Evolutionary conservation across 495 filamentous ascomycete genomes (phyloP).

Genomic region (Poronia punctata): DNA sequence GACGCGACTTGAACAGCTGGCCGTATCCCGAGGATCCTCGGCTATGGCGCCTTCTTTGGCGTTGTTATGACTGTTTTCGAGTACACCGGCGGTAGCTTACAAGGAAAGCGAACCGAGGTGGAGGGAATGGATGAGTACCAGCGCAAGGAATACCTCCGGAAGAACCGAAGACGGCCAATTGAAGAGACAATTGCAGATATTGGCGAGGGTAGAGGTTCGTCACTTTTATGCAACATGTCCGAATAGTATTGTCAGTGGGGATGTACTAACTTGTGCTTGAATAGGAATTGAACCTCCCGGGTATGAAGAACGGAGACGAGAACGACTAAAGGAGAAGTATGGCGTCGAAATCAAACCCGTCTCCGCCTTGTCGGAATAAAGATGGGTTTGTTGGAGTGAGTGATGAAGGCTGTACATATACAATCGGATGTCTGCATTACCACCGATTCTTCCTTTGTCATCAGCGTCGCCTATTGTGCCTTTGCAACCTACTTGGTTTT

Average conservation of each 20-base stretch:
- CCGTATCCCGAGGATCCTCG: slow-evolving; percentile 71
- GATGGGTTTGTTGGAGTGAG: slow-evolving; percentile 1
- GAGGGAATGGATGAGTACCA: slow-evolving; percentile 68
- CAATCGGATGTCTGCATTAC: slow-evolving; percentile 24
- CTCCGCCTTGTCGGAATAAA: slow-evolving; percentile 22
- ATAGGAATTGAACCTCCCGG: slow-evolving; percentile 76
- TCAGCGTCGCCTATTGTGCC: slow-evolving; percentile 1
- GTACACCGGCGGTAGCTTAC: slow-evolving; percentile 67
- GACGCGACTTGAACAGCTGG: slow-evolving; percentile 45
- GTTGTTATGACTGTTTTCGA: slow-evolving; percentile 61
- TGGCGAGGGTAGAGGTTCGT: slow-evolving; percentile 84
- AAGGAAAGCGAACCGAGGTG: slow-evolving; percentile 43
- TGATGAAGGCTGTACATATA: slow-evolving; percentile 23
- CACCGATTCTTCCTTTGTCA: background rate
- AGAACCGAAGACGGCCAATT: slow-evolving; percentile 65
- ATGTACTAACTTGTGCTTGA: slow-evolving; percentile 6
- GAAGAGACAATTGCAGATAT: slow-evolving; percentile 76
- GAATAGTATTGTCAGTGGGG: too few relatives aligned
- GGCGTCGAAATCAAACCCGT: slow-evolving; percentile 72
- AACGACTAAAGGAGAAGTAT: slow-evolving; percentile 83
- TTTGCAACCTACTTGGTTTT: background rate
- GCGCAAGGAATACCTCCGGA: slow-evolving; percentile 67
- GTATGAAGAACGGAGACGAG: slow-evolving; percentile 77
- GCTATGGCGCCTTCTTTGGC: slow-evolving; percentile 62
- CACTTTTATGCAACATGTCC: background rate